Base-by-base conservation (phyloP, 441 rosid genomes). In the Pelargonium exstipulatum region DNA sequence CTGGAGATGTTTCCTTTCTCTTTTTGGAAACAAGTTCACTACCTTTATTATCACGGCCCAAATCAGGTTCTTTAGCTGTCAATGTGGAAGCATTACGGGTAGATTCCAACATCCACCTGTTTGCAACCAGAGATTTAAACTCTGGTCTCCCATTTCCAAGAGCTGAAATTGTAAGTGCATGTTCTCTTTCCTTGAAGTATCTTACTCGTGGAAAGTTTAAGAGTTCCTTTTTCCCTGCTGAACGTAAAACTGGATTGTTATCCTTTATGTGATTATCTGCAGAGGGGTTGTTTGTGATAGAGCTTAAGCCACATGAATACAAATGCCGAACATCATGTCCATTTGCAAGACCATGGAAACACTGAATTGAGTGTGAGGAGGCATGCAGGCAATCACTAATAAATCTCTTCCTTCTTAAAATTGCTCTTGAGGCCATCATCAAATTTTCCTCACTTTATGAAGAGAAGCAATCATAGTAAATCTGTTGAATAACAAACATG, bases 341-440 rank as follows among this genome's bases (percentile, higher is more conserved):
- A 62, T 77, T 76, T 55, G 83, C 83, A 26, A 74, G 68, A 64
- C 74, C 78, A 9, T 80, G 90, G 77, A 84, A 76, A 49, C 70
- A 74, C 73, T 81, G 90, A 64, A 72, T 63, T 0, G 80, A 67
- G 24, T 81, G 76, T 71, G 79, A 48, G 17, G 81, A 78, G 53
- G 70, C 83, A 72, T 73, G 69, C 65, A 84, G 64, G 79, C 83
- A 80, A 79, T 82, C 82, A 20, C 79, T 84, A 71, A 92, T 42
- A 60, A 81, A 20, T 55, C 69, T 79, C 77, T 62, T 87, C 80
- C 89, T 85, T 78, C 88, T 77, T 61, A 86, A 68, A 49, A 92
- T 83, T 66, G 90, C 90, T 82, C 88, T 84, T 61, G 95, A 87
- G 62, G 90, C 88, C 98, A 92, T 90, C 77, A 61, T 70, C 69